Conservation (phyloP, 495 filamentous ascomycete genomes). For the Penicillium goetzii region DNA sequence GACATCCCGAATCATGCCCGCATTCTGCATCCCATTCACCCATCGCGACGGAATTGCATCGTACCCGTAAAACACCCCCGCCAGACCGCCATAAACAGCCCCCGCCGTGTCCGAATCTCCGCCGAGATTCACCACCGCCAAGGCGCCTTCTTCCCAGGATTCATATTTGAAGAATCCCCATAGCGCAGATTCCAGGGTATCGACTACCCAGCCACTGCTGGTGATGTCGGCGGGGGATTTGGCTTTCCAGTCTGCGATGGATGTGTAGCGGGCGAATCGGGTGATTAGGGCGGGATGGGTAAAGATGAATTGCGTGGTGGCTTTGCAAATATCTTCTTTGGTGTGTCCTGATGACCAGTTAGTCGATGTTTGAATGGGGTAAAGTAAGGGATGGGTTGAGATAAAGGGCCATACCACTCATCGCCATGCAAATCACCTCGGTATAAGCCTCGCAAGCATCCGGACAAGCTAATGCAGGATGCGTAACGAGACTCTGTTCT, state of each 20-base stretch:
- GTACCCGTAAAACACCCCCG: constrained; percentile 49
- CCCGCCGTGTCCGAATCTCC: constrained; percentile 56
- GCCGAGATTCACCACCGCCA: constrained; percentile 51
- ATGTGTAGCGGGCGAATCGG: constrained; percentile 26
- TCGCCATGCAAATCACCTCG: constrained; percentile 28
- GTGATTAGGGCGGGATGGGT: constrained; percentile 26
- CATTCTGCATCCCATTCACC: constrained; percentile 37
- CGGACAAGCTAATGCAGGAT: constrained; percentile 43
- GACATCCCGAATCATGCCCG: constrained; percentile 24
- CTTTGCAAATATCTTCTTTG: constrained; percentile 25
- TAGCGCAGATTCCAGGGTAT: constrained; percentile 50
- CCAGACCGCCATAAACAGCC: constrained; percentile 54
- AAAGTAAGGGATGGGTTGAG: not conserved
- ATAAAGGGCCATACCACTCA: constrained; percentile 23
- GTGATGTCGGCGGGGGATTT: constrained; percentile 27
- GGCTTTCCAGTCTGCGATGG: constrained; percentile 25
- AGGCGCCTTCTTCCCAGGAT: constrained; percentile 44
- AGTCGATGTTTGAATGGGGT: not conserved
- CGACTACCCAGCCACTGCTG: constrained; percentile 50
- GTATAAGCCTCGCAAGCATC: constrained; percentile 51
- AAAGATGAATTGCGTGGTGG: constrained; percentile 24
- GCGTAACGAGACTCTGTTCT: constrained; percentile 38
- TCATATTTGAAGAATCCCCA: constrained; percentile 51
- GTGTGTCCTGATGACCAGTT: constrained; percentile 19
- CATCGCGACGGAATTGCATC: constrained; percentile 40